phyloP scores from a whole-genome alignment of 2,329 filamentous ascomycete species.

The Fusarium sp. region DNA sequence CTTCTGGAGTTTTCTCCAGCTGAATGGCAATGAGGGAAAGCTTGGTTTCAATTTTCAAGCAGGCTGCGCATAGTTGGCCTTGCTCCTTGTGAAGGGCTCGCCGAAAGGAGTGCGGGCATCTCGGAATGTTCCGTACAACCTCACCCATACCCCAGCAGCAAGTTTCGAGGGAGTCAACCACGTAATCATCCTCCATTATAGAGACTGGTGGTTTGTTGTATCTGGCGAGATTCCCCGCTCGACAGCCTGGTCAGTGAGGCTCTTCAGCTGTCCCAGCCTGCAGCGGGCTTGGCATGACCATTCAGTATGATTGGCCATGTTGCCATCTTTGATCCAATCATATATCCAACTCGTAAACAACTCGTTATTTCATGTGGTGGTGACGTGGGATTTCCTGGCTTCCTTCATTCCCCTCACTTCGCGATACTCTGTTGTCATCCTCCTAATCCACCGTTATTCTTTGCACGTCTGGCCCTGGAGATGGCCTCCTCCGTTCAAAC shows the following conservation, averaged over 20 bases:
- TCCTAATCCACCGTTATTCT: too few relatives aligned
- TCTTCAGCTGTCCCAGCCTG: neutral
- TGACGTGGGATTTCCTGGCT: rapidly evolving
- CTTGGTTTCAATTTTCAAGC: neutral
- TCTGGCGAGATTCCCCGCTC: neutral
- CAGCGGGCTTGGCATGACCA: neutral
- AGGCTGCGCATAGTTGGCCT: neutral
- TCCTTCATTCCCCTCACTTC: neutral
- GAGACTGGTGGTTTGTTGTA: neutral
- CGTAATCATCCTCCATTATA: neutral
- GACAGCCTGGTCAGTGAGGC: neutral
- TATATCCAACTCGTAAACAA: neutral
- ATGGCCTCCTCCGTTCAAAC: neutral
- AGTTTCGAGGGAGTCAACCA: neutral
- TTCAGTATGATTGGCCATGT: neutral
- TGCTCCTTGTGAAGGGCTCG: neutral
- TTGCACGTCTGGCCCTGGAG: too few relatives aligned
- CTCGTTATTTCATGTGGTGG: neutral
- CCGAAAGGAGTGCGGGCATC: neutral
- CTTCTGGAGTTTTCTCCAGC: neutral
- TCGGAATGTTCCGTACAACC: neutral
- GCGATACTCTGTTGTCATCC: too few relatives aligned
- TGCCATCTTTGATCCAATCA: neutral
- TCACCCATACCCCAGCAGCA: neutral
- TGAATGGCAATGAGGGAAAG: neutral